Evolutionary conservation across 805 yeast species (phyloP).

Genomic region (Metschnikowia noctiluminum): DNA sequence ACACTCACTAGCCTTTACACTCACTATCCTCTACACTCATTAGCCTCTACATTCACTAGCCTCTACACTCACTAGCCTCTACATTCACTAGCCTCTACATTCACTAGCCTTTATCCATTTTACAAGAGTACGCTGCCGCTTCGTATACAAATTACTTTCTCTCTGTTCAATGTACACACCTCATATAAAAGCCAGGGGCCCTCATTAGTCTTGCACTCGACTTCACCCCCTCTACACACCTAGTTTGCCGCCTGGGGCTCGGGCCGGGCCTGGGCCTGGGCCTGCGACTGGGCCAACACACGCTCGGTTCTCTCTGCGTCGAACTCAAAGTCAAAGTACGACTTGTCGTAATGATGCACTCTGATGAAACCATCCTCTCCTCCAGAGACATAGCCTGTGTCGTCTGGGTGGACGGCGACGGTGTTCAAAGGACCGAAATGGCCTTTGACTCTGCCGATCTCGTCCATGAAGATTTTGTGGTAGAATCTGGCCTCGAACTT

Average conservation of each 20-base stretch:
- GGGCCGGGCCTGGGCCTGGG: conserved; percentile 8
- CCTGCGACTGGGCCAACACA: conserved; percentile 31
- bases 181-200: too few relatives aligned
- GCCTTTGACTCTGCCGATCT: conserved; percentile 94
- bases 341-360: conserved; percentile 88
- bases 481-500: conserved; percentile 94
- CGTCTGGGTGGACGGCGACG: conserved; percentile 91
- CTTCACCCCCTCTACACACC: background rate
- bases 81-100: too few relatives aligned
- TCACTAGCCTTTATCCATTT: too few relatives aligned
- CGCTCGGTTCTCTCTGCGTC: conserved; percentile 77
- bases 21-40: too few relatives aligned
- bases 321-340: conserved; percentile 88
- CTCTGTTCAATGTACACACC: too few relatives aligned
- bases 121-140: too few relatives aligned
- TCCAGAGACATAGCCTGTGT: conserved; percentile 91
- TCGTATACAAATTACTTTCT: too few relatives aligned
- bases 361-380: conserved; percentile 98
- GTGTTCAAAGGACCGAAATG: conserved; percentile 98
- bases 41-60: too few relatives aligned
- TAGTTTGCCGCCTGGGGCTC: conserved; percentile 1
- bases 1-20: too few relatives aligned
- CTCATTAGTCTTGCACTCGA: too few relatives aligned
- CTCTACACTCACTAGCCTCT: too few relatives aligned
- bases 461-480: conserved; percentile 93